Evolutionary conservation across 2,329 filamentous ascomycete genomes (phyloP), one percentile per base, ranked within the genome.

Genomic region (Alternaria triticina): DNA sequence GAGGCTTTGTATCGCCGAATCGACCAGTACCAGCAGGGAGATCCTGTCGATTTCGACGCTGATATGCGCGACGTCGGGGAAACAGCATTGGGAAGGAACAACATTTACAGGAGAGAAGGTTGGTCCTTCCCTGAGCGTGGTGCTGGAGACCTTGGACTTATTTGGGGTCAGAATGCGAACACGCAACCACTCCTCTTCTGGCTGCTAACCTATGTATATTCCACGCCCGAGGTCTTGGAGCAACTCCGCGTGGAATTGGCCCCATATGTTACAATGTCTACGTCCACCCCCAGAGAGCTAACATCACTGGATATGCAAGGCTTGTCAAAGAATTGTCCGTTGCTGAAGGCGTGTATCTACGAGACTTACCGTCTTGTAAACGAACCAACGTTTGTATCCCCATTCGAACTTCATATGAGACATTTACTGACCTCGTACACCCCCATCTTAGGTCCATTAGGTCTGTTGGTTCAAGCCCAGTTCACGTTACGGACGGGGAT

Each of bases 141-240:
- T n/a, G 64, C 78, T 43, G 74, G 75, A 11, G 69, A 79, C 2
- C 54, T 69, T 11, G 84, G 87, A 59, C 70, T 85, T 8, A 73
- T 87, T 23, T 88, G 86, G 86, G 85, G 85, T 10, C 78, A 85
- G 71, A 84, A 86, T 66, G 83, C 83, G 15, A 87, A 88, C 66
- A 81, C 83, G 6, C 64, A 66, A 33, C 64, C 83, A 5, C 74
- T 88, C 9, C 69, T 80, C 15, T 81, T 80, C 57, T 82, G 79
- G 80, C 73, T 82, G 64, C 59, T 40, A 11, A 40, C 36, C 36
- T 40, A 40, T 15, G 0, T 40, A 40, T 40, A 40, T 40, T 40
- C 36, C 36, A 40, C 36, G 2, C n/a, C 36, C 36, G n/a, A 40
- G 2, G n/a, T 40, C 15, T 40, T 40, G 36, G 36, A 40, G 36